A percentile compares a stretch with the other conserved stretches of the same genome.
phyloP scores from a whole-genome alignment of 23 red algal species.

The Gracilaria domingensis region DNA sequence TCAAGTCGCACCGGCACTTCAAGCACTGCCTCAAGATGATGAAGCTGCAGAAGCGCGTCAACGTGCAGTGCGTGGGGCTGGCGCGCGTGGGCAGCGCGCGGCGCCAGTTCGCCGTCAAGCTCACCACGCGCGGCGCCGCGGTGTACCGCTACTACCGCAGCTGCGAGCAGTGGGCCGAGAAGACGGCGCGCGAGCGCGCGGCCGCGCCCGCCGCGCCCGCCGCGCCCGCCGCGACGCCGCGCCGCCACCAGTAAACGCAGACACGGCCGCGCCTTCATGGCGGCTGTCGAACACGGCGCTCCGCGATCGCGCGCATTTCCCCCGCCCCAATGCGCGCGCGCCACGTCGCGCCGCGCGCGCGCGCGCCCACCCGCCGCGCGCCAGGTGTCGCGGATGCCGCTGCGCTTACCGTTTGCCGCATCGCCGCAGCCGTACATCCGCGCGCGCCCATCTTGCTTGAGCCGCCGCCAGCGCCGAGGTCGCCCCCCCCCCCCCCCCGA shows the following conservation, averaged over 20 bases:
- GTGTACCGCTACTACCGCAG: conserved; percentile 42
- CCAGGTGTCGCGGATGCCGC: not conserved
- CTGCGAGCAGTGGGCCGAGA: not conserved
- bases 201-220: not conserved
- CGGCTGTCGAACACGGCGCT: not conserved
- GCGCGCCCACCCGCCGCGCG: not conserved
- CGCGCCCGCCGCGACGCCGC: no score
- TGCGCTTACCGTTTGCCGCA: not conserved
- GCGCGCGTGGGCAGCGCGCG: conserved; percentile 29
- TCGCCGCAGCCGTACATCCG: not conserved
- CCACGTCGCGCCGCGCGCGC: not conserved
- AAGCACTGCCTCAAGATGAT: conserved; percentile 69
- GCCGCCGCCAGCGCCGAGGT: no score
- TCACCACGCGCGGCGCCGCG: conserved; percentile 15
- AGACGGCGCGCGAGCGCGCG: not conserved
- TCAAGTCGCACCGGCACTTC: conserved; percentile 47
- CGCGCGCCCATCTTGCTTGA: no score
- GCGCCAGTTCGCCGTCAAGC: conserved; percentile 42
- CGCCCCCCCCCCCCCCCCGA: not conserved
- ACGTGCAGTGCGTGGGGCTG: conserved; percentile 30
- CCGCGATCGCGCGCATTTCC: not conserved
- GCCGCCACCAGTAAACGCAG: no score
- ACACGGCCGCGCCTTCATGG: not conserved
- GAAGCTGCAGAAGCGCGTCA: conserved; percentile 46
- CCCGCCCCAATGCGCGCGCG: not conserved